Evolutionary conservation across 805 yeast species (phyloP), one percentile per base, ranked within the genome.

Genomic region (Kuraishia hungarica): DNA sequence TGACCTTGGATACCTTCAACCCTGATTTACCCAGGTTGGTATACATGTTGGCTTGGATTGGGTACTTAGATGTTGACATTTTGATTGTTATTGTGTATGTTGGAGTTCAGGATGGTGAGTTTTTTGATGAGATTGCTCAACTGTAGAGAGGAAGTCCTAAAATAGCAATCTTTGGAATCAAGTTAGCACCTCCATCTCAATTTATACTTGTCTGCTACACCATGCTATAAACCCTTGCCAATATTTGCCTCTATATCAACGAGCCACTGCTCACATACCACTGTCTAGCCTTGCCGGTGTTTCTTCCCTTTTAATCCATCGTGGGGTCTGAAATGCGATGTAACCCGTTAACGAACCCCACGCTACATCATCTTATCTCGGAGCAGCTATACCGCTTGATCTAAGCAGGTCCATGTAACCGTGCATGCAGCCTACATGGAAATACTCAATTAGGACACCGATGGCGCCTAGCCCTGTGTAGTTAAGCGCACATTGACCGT

Each of bases 11-110:
- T 43, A 81, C 70, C 58, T 73, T 72, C 48, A 81, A 67, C 2
- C 85, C 85, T 0, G 82, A 72, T 19, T 64, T 60, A 3, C 83
- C 84, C 2, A 70, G 55, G 39, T 56, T 57, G n/a, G 62, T 59
- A 46, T 61, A 63, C 48, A 51, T 19, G 10, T 23, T 19, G 53
- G 24, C 24, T 19, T 26, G 29, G 17, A 51, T 19, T 51, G 47
- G 28, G 28, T 48, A 48, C 17, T 48, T 48, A 20, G 28, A 21
- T 51, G 15, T 20, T 50, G 49, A 20, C 49, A 47, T 47, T 11
- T 20, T 47, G 22, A 35, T 35, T 17, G 43, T 15, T 13, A 35
- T 13, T 7, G 29, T 26, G 29, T 26, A 26, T 26, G 5, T 26
- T 26, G 10, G 5, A 26, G 29, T 10, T 26, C 29, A 6, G 29